Evolutionary conservation across 192 early-diverging fungal genomes (phyloP).

Genomic region (Chytriomyces hyalinus): DNA sequence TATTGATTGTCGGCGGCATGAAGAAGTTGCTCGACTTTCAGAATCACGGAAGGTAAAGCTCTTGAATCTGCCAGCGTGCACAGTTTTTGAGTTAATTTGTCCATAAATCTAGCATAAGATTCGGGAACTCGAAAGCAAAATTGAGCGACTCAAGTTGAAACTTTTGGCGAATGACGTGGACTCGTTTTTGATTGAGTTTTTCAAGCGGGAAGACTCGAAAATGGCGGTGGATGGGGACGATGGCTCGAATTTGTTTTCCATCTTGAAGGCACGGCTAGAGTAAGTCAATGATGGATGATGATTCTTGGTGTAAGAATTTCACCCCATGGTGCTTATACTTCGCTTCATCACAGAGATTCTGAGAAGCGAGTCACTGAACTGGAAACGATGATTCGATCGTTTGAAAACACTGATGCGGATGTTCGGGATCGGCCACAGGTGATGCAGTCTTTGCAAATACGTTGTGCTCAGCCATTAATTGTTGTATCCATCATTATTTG

Average conservation of each 20-base stretch:
- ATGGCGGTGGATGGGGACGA: constrained; percentile 18
- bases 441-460: constrained; percentile 6
- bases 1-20: constrained; percentile 39
- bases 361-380: constrained; percentile 12
- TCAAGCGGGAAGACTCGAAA: constrained; percentile 10
- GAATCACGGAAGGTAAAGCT: constrained; percentile 46
- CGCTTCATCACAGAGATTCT: not conserved
- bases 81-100: constrained; percentile 8
- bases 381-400: constrained; percentile 6
- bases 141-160: constrained; percentile 48
- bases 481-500: no score
- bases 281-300: not conserved
- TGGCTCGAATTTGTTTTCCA: constrained; percentile 40
- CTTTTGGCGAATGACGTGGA: constrained; percentile 47
- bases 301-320: not conserved
- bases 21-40: constrained; percentile 47
- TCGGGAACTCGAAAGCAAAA: constrained; percentile 48
- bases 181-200: constrained; percentile 47
- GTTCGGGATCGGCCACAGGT: constrained; percentile 18
- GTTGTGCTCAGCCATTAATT: constrained; percentile 1
- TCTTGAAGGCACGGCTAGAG: constrained; percentile 39
- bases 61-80: not conserved
- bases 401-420: constrained; percentile 18
- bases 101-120: constrained; percentile 43
- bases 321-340: not conserved